Evolutionary conservation across 2,329 filamentous ascomycete species (phyloP).

Genomic region (Claviceps capensis): DNA sequence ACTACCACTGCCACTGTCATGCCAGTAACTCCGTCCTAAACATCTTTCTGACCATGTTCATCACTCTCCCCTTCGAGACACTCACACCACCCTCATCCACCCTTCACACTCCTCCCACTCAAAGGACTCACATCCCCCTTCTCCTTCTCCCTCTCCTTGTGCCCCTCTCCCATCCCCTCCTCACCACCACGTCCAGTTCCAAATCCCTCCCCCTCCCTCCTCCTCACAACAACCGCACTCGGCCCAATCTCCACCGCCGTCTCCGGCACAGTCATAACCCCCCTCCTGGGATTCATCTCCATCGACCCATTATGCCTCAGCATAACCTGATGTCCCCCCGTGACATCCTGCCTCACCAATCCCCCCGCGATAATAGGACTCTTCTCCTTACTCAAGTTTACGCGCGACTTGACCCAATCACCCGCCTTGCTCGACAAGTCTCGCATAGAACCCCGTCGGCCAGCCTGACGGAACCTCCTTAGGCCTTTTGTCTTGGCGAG

Average conservation of each 20-base stretch:
- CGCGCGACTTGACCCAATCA: constrained; percentile 16
- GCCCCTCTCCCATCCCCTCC: no score
- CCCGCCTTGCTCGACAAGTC: constrained; percentile 13
- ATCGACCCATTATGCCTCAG: not conserved
- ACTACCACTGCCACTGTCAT: no score
- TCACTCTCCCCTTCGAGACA: no score
- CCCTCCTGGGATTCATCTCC: not conserved
- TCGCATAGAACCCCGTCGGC: constrained; percentile 10
- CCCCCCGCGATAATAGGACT: constrained; percentile 2
- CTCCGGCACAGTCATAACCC: constrained; percentile 4
- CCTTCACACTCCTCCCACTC: no score
- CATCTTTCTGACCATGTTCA: no score
- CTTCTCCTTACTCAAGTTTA: constrained; percentile 7
- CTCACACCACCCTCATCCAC: no score
- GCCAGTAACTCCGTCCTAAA: no score
- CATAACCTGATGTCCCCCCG: not conserved
- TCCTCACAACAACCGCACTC: constrained; percentile 1
- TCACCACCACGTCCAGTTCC: no score
- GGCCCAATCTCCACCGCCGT: constrained; percentile 5
- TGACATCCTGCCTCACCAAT: not conserved
- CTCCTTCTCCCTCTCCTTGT: no score
- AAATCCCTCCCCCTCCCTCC: not conserved
- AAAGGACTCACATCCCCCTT: no score
- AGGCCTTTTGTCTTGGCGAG: constrained; percentile 6
- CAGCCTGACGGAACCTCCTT: constrained; percentile 4